These are phyloP conservation scores for Xerocomus amazonicus DNA, from an alignment of 1,284 basidiomycete genomes.

Conservation along the genomic window DNA sequence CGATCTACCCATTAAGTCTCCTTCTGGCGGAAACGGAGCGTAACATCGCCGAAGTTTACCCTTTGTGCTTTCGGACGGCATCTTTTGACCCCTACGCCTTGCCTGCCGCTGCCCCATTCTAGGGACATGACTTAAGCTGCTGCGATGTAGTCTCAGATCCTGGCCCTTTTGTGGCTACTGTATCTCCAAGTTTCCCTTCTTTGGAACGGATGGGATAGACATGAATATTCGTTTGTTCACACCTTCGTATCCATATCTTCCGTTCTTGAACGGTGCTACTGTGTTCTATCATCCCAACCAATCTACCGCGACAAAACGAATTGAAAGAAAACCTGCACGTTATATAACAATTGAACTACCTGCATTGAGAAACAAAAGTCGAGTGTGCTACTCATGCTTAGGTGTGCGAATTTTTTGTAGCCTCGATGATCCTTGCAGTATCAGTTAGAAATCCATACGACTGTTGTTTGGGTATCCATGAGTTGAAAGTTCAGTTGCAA, in stretches of 20 bases:
- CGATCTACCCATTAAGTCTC: slow-evolving; percentile 12
- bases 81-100: slow-evolving; percentile 34
- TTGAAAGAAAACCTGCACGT: not conserved
- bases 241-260: too few species aligned
- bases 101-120: slow-evolving; percentile 21
- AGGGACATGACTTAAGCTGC: slow-evolving; percentile 4
- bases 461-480: slow-evolving; percentile 30
- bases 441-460: slow-evolving; percentile 61
- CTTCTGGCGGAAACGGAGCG: slow-evolving; percentile 6
- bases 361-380: too few species aligned
- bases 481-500: slow-evolving; percentile 3
- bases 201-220: not conserved
- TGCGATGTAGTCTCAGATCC: not conserved
- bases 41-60: not conserved
- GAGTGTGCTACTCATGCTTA: not conserved
- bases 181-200: not conserved
- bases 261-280: not conserved
- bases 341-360: too few species aligned
- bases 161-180: not conserved
- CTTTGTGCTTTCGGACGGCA: not conserved
- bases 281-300: not conserved
- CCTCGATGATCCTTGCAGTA: slow-evolving; percentile 38
- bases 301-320: too few species aligned
- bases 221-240: too few species aligned
- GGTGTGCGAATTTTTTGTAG: not conserved